These are phyloP conservation scores for Alopecurus myosuroides DNA, from an alignment of 176 grass and related monocot species.

Conservation along the genomic window DNA sequence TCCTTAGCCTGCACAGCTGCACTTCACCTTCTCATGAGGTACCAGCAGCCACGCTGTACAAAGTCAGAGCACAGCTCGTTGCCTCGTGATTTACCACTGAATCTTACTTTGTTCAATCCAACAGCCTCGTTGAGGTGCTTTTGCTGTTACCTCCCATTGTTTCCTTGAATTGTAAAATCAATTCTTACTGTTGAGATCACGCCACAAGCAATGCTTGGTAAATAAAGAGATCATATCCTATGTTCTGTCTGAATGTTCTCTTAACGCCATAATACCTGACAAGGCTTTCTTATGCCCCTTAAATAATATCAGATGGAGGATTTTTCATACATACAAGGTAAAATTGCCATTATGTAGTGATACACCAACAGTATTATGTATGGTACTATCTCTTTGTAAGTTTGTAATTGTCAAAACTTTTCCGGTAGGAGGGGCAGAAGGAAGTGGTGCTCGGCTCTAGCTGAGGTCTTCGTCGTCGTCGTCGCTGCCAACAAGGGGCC, in stretches of 20 bases:
- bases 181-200: neutral
- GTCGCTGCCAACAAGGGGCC: no score
- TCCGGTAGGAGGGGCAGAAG: neutral
- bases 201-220: constrained; percentile 5
- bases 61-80: neutral
- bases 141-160: neutral
- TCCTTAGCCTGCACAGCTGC: neutral
- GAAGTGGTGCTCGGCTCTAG: neutral
- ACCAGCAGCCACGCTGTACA: neutral
- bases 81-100: neutral
- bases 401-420: neutral
- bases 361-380: neutral
- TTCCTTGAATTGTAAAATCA: neutral
- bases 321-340: neutral
- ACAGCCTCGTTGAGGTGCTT: constrained; percentile 6
- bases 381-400: neutral
- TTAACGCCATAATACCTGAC: neutral
- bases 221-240: neutral
- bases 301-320: neutral
- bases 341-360: neutral
- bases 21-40: neutral
- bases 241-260: no score
- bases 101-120: neutral
- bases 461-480: neutral
- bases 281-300: neutral